These are phyloP conservation scores for Fusarium sp. DNA, from an alignment of 2,329 filamentous ascomycete species.

Conservation along the genomic window DNA sequence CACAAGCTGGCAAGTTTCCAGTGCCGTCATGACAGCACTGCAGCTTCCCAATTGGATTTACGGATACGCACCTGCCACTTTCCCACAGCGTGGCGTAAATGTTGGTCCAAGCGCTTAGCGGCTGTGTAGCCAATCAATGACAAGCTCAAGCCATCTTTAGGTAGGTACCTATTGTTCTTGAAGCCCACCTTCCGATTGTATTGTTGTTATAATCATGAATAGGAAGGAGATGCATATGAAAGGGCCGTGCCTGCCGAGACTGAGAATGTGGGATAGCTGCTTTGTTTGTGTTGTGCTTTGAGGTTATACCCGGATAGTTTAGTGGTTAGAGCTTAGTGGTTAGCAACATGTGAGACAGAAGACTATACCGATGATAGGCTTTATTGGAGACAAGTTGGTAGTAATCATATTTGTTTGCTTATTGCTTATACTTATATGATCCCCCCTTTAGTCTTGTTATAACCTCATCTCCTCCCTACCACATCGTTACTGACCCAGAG, in stretches of 20 bases:
- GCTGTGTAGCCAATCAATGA: slow-evolving; percentile 38
- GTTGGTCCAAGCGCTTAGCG: slow-evolving; percentile 36
- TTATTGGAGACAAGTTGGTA: background rate
- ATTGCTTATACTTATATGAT: background rate
- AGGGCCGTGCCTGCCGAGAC: slow-evolving; percentile 20
- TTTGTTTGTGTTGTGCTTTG: slow-evolving; percentile 12
- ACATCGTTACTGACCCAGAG: background rate
- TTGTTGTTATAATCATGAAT: slow-evolving; percentile 40
- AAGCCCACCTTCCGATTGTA: slow-evolving; percentile 16
- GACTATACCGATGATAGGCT: background rate
- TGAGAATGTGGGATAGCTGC: slow-evolving; percentile 10
- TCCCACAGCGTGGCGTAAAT: slow-evolving; percentile 21
- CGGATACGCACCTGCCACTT: slow-evolving; percentile 11
- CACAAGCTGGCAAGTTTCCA: slow-evolving; percentile 45
- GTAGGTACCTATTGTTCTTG: background rate
- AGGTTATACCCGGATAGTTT: slow-evolving; percentile 12
- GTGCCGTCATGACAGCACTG: slow-evolving; percentile 35
- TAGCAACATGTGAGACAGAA: background rate
- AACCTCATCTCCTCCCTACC: background rate
- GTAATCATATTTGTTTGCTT: slow-evolving; percentile 3
- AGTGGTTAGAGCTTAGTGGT: background rate
- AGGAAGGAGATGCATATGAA: background rate
- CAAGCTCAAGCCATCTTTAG: slow-evolving; percentile 23
- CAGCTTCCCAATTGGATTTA: slow-evolving; percentile 1
- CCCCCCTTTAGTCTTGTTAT: background rate